Evolutionary conservation across 805 yeast genomes (phyloP).

Genomic region (Hanseniaspora hatyaiensis): DNA sequence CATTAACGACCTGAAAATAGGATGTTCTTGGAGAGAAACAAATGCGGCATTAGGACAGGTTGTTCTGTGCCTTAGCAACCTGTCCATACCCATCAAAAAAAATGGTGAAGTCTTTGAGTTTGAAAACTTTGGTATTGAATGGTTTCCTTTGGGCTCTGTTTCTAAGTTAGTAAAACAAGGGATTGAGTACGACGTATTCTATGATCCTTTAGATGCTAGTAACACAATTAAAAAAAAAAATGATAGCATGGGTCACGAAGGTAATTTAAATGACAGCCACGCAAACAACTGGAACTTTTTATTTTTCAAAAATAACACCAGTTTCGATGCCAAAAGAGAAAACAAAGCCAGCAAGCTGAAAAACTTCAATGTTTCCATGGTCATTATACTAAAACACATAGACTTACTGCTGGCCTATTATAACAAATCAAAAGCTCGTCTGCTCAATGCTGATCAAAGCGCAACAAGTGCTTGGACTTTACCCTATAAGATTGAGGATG

Average conservation of each 20-base stretch:
- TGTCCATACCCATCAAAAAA: slow-evolving; percentile 20
- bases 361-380: slow-evolving; percentile 10
- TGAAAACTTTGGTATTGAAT: slow-evolving; percentile 35
- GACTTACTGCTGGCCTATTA: not conserved
- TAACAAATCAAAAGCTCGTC: slow-evolving; percentile 3
- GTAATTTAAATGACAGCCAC: not conserved
- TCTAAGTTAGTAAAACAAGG: slow-evolving; percentile 12
- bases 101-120: slow-evolving; percentile 30
- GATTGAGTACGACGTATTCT: slow-evolving; percentile 6
- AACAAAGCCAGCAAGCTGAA: not conserved
- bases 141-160: slow-evolving; percentile 24
- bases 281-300: slow-evolving; percentile 12
- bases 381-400: not conserved
- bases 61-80: slow-evolving; percentile 40
- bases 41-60: slow-evolving; percentile 87
- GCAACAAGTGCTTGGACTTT: slow-evolving; percentile 32
- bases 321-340: not conserved
- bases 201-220: slow-evolving; percentile 3
- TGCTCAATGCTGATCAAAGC: too few relatives aligned
- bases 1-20: slow-evolving; percentile 76
- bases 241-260: not conserved
- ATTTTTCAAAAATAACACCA: slow-evolving; percentile 7
- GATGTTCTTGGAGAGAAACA: slow-evolving; percentile 85
- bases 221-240: not conserved
- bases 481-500: slow-evolving; percentile 63